Base-by-base conservation (phyloP, 2,329 filamentous ascomycete genomes). In the Cladosporium colombiae region DNA sequence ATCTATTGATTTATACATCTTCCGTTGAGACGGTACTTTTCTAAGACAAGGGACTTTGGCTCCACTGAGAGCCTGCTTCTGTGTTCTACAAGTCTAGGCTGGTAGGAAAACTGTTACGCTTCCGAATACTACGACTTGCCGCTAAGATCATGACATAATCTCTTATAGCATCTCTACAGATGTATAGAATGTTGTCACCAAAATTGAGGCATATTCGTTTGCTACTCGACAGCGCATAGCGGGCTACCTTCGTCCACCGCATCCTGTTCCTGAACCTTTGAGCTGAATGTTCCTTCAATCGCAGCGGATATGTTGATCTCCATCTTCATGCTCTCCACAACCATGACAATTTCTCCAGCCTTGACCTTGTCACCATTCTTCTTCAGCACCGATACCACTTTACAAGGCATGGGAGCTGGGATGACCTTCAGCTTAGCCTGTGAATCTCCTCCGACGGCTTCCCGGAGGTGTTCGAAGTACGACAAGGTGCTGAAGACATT, bases 371-470 rank as follows among this genome's bases (percentile, higher is more conserved):
- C 88, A 0, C 93, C 93, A 70, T 92, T 91, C 27, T 83, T 80
- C 0, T 96, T 91, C 77, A 96, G 90, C 61, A 96, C 93, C 70
- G 91, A 88, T 68, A 97, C 80, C 35, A 97, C 89, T 81, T 97
- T 97, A 80, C 93, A 97, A 1, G 93, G 93, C 93, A 97, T 97
- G 0, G 93, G 93, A 33, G 93, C 91, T 44, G 21, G 64, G 31
- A 52, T 21, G 2, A 40, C 31, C 8, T 58, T 58, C 11, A 52
- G 49, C 49, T 52, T 52, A 11, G 21, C 49, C 23, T 52, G 21
- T 27, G 21, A 18, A 23, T 27, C 49, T 27, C 25, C 49, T 27
- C 49, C 49, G 13, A 52, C 21, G 11, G 49, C 49, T 27, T 52
- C 49, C 5, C 49, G 49, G 3, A 52, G 49, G 13, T 23, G 25